Evolutionary conservation across 441 rosid genomes (phyloP), one percentile per base, ranked within the genome.

Genomic region (Gossypium laxum): DNA sequence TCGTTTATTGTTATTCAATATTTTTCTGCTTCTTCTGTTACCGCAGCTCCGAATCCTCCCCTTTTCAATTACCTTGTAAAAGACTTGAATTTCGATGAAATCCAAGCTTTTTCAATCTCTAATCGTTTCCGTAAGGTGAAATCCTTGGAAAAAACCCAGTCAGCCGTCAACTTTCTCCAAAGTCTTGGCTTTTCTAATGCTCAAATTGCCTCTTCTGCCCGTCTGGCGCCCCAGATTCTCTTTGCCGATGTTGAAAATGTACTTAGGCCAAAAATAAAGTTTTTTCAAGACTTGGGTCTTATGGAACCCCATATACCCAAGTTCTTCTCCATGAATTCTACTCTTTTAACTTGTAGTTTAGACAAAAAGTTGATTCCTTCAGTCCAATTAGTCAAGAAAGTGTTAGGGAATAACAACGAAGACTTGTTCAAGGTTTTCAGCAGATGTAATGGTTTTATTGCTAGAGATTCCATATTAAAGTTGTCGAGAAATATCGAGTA

Each of bases 201-300:
- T 45, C 65, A 79, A 5, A 79, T 84, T 21, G 67, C 24, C 6
- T 43, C 70, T 4, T 45, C 84, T 3, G 55, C 71, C n/a, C 63
- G 45, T 7, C 7, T 21, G 7, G 2, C 38, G 0, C 86, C 86
- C 10, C 74, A 63, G 17, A 57, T 84, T 63, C 73, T 84, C 51
- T 21, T 75, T 0, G 58, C 72, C 3, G 24, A 67, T 4, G 3
- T 79, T 12, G 78, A 76, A 3, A 80, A 24, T 19, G 38, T 15
- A 34, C 75, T 85, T 5, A 70, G 52, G 59, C 88, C 88, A 0
- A 81, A 77, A 64, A 70, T 81, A 18, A 63, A 75, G 51, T 18
- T 75, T 38, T 79, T 85, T 59, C 79, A 76, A 22, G 77, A 51
- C 2, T 38, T 82, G 60, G 88, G 86, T 51, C 57, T 79, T 7